Percentiles rank a stretch among this genome's conserved stretches.
phyloP scores from a whole-genome alignment of 345 rosid genomes.

The Eucalyptus microcorys region DNA sequence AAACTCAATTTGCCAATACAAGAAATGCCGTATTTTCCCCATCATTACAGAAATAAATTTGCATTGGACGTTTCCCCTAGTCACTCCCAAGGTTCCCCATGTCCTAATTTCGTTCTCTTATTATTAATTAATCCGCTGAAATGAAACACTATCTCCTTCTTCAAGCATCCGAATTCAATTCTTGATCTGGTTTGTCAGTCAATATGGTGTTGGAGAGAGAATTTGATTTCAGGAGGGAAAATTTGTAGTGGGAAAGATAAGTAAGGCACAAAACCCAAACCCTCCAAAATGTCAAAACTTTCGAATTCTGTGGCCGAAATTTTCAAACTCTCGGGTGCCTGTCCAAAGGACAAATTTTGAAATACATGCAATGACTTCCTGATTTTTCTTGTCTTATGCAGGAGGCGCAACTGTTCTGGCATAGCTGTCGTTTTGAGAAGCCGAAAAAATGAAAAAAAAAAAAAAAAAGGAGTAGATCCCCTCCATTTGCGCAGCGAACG shows the following conservation, averaged over 20 bases:
- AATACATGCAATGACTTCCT: neutral
- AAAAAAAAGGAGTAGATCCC: neutral
- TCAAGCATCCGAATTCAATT: neutral
- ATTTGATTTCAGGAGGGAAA: neutral
- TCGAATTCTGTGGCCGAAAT: neutral
- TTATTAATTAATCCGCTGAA: neutral
- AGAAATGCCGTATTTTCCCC: neutral
- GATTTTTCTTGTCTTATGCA: neutral
- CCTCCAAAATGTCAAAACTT: neutral
- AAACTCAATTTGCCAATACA: neutral
- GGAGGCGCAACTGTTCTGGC: neutral
- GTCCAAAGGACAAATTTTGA: neutral
- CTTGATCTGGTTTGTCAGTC: neutral
- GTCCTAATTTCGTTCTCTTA: neutral
- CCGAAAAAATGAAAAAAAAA: neutral
- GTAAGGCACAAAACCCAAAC: neutral
- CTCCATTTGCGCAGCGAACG: neutral
- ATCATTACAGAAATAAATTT: neutral
- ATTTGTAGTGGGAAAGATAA: neutral
- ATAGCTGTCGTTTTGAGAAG: neutral
- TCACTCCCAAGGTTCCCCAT: neutral
- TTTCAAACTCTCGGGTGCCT: neutral
- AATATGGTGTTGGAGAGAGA: neutral
- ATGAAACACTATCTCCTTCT: neutral
- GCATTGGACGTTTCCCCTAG: neutral